Evolutionary conservation across 768 basidiomycete genomes (phyloP), one percentile per base, ranked within the genome.

Genomic region (Calocera viscosa): DNA sequence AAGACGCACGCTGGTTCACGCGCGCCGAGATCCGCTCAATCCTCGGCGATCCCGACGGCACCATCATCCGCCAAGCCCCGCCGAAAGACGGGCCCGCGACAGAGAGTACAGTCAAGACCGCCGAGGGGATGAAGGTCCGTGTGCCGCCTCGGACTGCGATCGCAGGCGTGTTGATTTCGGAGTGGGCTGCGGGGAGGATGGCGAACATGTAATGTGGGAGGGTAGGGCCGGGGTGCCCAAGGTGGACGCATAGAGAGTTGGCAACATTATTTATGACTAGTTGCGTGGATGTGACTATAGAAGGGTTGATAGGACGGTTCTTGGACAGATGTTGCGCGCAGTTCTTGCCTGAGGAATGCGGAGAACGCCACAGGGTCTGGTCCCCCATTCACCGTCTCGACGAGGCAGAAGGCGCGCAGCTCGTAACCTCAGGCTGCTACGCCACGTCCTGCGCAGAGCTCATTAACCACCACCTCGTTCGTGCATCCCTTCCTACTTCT

Each of bases 1-100:
- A 87, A 72, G 94, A 97, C 73, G 94, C 93, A 1, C 83, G 82
- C 53, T 99, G 91, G 91, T 96, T 86, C 76, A 86, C 86, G 12
- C 85, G 89, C 2, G 82, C 83, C 19, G 86, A 92, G 71, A 80
- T 97, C 35, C 75, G 82, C 5, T 76, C 79, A 0, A 84, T 92
- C 7, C 78, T 96, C 22, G 75, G 77, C n/a, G 82, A 86, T 71
- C 74, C 75, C 2, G 73, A 78, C 1, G 86, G 86, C 7, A 83
- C 82, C 3, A 76, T 71, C 30, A 79, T 86, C 64, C 71, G 75
- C n/a, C 74, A 75, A 8, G 71, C 76, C 2, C 86, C 88, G 68
- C 78, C 83, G 67, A 82, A 82, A 73, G 78, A 80, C 66, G 72
- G 84, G 66, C 75, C 78, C 22, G 66, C 43, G 65, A 73, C 63